A percentile compares a stretch with the other conserved stretches of the same genome.
phyloP scores from a whole-genome alignment of 805 yeast species.

The Torulaspora microellipsoides region DNA sequence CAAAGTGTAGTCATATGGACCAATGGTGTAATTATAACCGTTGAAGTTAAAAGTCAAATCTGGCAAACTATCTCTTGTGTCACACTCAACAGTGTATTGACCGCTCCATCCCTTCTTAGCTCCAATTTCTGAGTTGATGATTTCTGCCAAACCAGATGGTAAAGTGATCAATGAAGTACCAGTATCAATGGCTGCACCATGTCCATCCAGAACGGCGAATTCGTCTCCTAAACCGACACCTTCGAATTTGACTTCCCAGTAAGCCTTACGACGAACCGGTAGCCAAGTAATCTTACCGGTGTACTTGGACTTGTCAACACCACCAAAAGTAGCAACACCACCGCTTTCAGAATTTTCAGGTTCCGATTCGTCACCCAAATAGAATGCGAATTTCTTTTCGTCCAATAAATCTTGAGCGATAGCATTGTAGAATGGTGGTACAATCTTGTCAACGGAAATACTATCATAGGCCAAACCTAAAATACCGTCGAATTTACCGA shows the following conservation, averaged over 20 bases:
- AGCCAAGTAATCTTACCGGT: slow-evolving; percentile 87
- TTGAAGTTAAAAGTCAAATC: slow-evolving; percentile 86
- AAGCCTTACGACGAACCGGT: slow-evolving; percentile 98
- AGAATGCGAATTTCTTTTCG: slow-evolving; percentile 80
- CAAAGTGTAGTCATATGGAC: slow-evolving; percentile 87
- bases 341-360: slow-evolving; percentile 58
- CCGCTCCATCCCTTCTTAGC: slow-evolving; percentile 98
- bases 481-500: slow-evolving; percentile 98
- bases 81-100: slow-evolving; percentile 93
- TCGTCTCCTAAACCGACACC: slow-evolving; percentile 91
- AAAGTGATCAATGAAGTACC: slow-evolving; percentile 95
- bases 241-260: slow-evolving; percentile 96
- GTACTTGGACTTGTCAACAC: slow-evolving; percentile 71
- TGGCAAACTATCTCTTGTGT: slow-evolving; percentile 74
- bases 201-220: slow-evolving; percentile 70
- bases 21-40: slow-evolving; percentile 87
- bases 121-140: slow-evolving; percentile 91
- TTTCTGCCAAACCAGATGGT: slow-evolving; percentile 94
- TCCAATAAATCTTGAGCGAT: slow-evolving; percentile 76
- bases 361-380: slow-evolving; percentile 77
- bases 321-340: slow-evolving; percentile 95
- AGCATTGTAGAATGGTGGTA: slow-evolving; percentile 93
- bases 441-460: slow-evolving; percentile 81
- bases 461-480: slow-evolving; percentile 92
- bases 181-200: slow-evolving; percentile 98